Conservation (phyloP, 2,329 filamentous ascomycete species). For the Monilinia fructigena region DNA sequence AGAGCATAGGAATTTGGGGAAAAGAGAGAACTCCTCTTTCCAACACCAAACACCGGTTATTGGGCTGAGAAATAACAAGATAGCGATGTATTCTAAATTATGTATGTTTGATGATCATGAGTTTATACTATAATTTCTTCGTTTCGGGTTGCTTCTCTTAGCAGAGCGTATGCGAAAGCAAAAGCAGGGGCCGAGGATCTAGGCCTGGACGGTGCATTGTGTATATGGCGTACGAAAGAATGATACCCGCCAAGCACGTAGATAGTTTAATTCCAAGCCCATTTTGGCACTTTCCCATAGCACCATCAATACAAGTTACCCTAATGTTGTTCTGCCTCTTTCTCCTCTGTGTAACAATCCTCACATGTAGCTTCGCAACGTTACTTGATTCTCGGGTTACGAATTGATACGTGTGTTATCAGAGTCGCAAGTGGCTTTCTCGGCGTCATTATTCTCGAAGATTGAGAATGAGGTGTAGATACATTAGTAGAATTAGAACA, state of each 20-base stretch:
- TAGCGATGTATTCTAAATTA: neutral
- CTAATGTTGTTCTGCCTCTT: neutral
- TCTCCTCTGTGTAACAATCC: conserved; percentile 1
- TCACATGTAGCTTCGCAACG: neutral
- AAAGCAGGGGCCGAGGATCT: neutral
- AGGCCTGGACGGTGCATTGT: conserved; percentile 8
- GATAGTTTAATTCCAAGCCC: conserved; percentile 11
- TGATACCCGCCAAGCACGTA: conserved; percentile 23
- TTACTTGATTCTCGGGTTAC: neutral
- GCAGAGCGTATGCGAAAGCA: neutral
- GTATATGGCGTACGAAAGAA: conserved; percentile 16
- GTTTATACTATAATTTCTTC: neutral
- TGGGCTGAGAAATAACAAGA: conserved; percentile 17
- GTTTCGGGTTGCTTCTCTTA: neutral
- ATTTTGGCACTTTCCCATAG: neutral
- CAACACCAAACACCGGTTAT: conserved; percentile 32
- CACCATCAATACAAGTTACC: neutral
- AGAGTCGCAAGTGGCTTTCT: neutral
- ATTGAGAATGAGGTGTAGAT: neutral
- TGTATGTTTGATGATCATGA: conserved; percentile 8
- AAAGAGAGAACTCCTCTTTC: conserved; percentile 25
- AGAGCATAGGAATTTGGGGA: conserved; percentile 32
- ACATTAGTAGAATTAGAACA: too few species aligned
- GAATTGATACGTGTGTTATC: neutral
- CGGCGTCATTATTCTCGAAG: neutral